phyloP scores from a whole-genome alignment of 805 yeast genomes.

The Metschnikowia matae region DNA sequence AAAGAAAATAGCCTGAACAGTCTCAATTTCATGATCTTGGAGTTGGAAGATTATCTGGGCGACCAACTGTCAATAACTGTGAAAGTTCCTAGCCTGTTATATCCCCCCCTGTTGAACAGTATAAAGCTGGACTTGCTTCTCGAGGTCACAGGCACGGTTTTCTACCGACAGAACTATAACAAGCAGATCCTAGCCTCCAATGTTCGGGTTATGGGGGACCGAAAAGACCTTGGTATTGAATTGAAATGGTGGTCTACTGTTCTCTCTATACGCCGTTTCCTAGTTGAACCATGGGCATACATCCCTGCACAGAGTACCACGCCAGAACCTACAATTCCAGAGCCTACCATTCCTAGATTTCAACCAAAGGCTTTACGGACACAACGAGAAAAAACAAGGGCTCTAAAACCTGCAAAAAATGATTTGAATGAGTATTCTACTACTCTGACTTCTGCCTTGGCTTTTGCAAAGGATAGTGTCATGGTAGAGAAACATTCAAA shows the following conservation, averaged over 20 bases:
- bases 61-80: conserved; percentile 25
- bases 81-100: conserved; percentile 13
- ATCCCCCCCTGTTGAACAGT: conserved; percentile 14
- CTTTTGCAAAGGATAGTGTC: background rate
- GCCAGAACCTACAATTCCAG: background rate
- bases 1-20: conserved; percentile 2
- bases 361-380: conserved; percentile 85
- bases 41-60: conserved; percentile 36
- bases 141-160: conserved; percentile 21
- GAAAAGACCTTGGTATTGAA: conserved; percentile 22
- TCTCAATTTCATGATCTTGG: conserved; percentile 16
- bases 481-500: background rate
- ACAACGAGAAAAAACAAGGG: conserved; percentile 66
- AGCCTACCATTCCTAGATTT: conserved; percentile 31
- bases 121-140: conserved; percentile 24
- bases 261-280: conserved; percentile 18
- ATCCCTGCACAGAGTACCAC: background rate
- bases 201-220: conserved; percentile 15
- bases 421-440: background rate
- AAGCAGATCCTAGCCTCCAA: conserved; percentile 8
- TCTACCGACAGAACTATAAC: conserved; percentile 7
- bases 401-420: background rate
- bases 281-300: conserved; percentile 28
- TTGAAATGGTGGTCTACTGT: conserved; percentile 26
- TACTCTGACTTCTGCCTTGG: background rate